These are phyloP conservation scores for Byssothecium circinans DNA, from an alignment of 2,329 filamentous ascomycete genomes.

Conservation along the genomic window DNA sequence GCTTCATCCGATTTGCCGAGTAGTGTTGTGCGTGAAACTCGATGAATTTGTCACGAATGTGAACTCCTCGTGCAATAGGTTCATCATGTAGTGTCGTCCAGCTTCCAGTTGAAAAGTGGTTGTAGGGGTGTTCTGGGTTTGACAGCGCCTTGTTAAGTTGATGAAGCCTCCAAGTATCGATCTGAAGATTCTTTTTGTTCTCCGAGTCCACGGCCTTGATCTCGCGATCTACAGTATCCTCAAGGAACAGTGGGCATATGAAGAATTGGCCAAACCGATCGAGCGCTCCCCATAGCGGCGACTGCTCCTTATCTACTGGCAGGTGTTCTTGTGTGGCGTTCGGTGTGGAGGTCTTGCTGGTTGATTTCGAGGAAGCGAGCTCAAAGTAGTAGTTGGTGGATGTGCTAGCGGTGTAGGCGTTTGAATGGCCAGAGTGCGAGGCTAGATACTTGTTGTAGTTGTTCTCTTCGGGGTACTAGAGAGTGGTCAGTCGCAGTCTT, in stretches of 20 bases:
- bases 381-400: slow-evolving; percentile 99
- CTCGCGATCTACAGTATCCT: slow-evolving; percentile 83
- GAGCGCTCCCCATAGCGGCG: slow-evolving; percentile 77
- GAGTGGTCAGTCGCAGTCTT: not conserved
- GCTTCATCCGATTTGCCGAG: slow-evolving; percentile 91
- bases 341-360: slow-evolving; percentile 50
- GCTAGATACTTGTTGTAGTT: slow-evolving; percentile 93
- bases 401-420: slow-evolving; percentile 90
- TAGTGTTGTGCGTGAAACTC: slow-evolving; percentile 88
- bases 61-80: slow-evolving; percentile 76
- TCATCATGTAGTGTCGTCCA: slow-evolving; percentile 81
- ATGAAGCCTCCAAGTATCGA: slow-evolving; percentile 81
- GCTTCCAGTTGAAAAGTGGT: slow-evolving; percentile 90
- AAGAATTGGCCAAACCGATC: slow-evolving; percentile 96
- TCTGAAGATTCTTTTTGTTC: slow-evolving; percentile 97
- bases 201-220: slow-evolving; percentile 89
- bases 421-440: slow-evolving; percentile 85
- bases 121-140: slow-evolving; percentile 83
- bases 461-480: slow-evolving; percentile 85
- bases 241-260: slow-evolving; percentile 81
- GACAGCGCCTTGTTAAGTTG: slow-evolving; percentile 88
- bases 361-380: slow-evolving; percentile 74
- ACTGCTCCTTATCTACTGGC: slow-evolving; percentile 44
- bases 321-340: slow-evolving; percentile 41
- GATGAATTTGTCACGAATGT: slow-evolving; percentile 88